These are phyloP conservation scores for Periconia digitata DNA, from an alignment of 2,329 filamentous ascomycete genomes.

Conservation along the genomic window DNA sequence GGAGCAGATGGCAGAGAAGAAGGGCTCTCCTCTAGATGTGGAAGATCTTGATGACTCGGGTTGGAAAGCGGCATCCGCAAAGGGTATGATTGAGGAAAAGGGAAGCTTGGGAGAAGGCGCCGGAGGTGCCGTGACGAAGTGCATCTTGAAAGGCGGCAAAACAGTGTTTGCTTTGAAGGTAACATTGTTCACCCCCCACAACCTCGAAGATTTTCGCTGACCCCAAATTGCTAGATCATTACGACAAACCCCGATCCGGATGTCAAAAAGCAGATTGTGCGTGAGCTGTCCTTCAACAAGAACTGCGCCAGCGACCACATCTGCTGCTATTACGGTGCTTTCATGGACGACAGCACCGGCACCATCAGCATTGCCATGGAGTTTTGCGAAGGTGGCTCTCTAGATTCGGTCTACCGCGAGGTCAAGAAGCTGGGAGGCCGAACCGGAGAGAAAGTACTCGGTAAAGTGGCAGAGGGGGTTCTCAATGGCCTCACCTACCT, in stretches of 20 bases:
- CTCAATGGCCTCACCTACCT: slow-evolving; percentile 92
- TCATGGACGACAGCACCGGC: slow-evolving; percentile 91
- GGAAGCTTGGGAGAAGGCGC: slow-evolving; percentile 92
- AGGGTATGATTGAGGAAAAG: slow-evolving; percentile 83
- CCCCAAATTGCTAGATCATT: slow-evolving; percentile 65
- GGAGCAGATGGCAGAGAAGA: slow-evolving; percentile 79
- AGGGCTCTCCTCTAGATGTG: slow-evolving; percentile 81
- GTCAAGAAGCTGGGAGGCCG: slow-evolving; percentile 93
- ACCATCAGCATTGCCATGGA: slow-evolving; percentile 99
- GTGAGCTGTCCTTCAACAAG: slow-evolving; percentile 97
- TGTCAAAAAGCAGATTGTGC: slow-evolving; percentile 96
- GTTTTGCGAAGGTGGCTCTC: slow-evolving; percentile 93
- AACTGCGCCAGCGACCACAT: slow-evolving; percentile 95
- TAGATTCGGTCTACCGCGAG: slow-evolving; percentile 96
- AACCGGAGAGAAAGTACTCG: slow-evolving; percentile 94
- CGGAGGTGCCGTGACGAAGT: slow-evolving; percentile 91
- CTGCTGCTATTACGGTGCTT: slow-evolving; percentile 95
- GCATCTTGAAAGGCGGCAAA: slow-evolving; percentile 85
- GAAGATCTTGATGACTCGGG: slow-evolving; percentile 94
- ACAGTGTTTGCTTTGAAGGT: slow-evolving; percentile 97
- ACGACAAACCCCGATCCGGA: slow-evolving; percentile 97
- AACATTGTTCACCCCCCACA: slow-evolving; percentile 14
- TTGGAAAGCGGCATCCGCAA: slow-evolving; percentile 89
- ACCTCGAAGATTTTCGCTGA: neutral
- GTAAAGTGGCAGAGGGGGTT: slow-evolving; percentile 94